Evolutionary conservation across 2,329 filamentous ascomycete genomes (phyloP).

Genomic region (Colletotrichum kahawae): DNA sequence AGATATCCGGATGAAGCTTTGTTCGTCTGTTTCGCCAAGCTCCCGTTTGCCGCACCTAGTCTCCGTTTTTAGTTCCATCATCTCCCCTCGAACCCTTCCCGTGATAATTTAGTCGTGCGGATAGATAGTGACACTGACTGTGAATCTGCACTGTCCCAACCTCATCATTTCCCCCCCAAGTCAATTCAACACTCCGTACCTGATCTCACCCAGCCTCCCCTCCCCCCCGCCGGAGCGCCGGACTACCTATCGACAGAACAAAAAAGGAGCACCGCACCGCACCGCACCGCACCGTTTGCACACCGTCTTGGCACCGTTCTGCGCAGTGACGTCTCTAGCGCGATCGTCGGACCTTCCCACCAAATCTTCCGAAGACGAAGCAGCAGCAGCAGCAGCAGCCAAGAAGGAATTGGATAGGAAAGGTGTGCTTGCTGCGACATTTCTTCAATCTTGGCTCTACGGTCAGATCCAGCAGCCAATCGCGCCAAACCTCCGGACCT

Average conservation of each 20-base stretch:
- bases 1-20: background rate
- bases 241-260: background rate
- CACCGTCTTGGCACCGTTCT: background rate
- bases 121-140: background rate
- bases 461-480: background rate
- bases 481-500: background rate
- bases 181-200: background rate
- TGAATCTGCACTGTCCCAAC: background rate
- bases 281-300: background rate
- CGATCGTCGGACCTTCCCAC: slow-evolving; percentile 19
- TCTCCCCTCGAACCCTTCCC: background rate
- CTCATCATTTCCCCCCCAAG: background rate
- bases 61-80: background rate
- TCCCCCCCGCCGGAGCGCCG: background rate
- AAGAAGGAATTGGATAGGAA: background rate
- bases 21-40: background rate
- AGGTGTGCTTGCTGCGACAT: background rate
- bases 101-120: background rate
- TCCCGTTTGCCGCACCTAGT: background rate
- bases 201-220: background rate
- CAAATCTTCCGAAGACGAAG: slow-evolving; percentile 11
- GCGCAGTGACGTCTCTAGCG: slow-evolving; percentile 13
- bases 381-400: background rate
- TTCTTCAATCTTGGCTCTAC: slow-evolving; percentile 12
- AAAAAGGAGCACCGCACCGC: background rate